A percentile compares a stretch with the other conserved stretches of the same genome.
phyloP scores from a whole-genome alignment of 2,329 filamentous ascomycete genomes.

The Xylaria sp. region DNA sequence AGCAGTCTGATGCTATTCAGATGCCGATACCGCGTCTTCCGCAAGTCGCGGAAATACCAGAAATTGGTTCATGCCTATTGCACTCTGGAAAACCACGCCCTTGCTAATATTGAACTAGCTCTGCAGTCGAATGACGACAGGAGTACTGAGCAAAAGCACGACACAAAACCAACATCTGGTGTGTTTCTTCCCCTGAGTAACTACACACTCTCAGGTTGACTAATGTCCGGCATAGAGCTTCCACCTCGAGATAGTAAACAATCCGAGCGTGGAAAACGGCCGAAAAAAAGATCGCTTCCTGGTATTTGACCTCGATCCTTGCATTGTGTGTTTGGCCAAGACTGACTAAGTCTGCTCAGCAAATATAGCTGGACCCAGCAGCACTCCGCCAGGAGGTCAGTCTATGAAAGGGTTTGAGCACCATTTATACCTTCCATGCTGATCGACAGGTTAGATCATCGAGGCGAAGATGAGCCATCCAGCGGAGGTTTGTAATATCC shows the following conservation, averaged over 20 bases:
- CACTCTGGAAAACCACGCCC: no score
- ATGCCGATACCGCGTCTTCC: constrained; percentile 19
- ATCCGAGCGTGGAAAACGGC: background rate
- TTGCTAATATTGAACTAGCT: constrained; percentile 17
- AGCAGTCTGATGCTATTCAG: constrained; percentile 15
- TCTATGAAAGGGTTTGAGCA: background rate
- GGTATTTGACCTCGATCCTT: constrained; percentile 17
- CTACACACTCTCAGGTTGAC: background rate
- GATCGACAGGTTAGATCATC: constrained; percentile 6
- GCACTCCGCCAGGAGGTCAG: constrained; percentile 18
- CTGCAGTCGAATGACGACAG: background rate
- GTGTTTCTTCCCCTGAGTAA: background rate
- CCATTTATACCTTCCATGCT: background rate
- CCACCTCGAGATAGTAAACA: constrained; percentile 1
- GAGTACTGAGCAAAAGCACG: background rate
- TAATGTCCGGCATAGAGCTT: constrained; percentile 10
- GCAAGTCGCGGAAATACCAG: constrained; percentile 9
- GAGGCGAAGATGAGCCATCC: constrained; percentile 10
- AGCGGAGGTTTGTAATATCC: constrained; percentile 22
- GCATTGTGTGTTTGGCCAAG: background rate
- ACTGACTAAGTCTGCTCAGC: constrained; percentile 13
- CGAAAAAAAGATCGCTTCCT: constrained; percentile 9
- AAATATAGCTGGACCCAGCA: constrained; percentile 9
- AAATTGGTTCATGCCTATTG: constrained; percentile 13
- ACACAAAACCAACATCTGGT: background rate